These are phyloP conservation scores for Angomonas deanei DNA, from an alignment of 208 protist genomes.

Conservation along the genomic window DNA sequence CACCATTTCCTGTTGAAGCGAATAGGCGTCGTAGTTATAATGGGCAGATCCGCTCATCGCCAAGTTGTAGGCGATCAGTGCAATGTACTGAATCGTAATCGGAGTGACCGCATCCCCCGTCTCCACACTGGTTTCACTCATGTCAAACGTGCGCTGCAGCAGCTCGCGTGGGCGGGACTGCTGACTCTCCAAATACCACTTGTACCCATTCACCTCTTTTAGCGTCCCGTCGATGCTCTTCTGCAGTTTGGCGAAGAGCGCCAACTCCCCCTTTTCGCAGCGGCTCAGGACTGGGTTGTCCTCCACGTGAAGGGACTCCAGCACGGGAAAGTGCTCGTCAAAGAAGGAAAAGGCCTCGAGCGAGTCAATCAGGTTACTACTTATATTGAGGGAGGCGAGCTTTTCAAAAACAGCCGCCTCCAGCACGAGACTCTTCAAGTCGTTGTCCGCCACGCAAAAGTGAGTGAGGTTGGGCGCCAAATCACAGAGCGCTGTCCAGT, in stretches of 20 bases:
- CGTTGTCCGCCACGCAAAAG: constrained; percentile 27
- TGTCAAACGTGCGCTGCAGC: constrained; percentile 12
- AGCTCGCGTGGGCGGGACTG: constrained; percentile 4
- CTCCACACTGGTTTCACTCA: not conserved
- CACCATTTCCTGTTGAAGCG: constrained; percentile 13
- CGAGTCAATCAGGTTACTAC: constrained; percentile 39
- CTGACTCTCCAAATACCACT: constrained; percentile 4
- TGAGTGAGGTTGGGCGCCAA: constrained; percentile 17
- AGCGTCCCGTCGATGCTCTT: constrained; percentile 1
- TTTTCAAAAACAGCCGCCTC: constrained; percentile 12
- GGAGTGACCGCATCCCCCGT: not conserved
- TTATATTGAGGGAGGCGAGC: constrained; percentile 49
- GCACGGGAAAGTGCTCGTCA: constrained; percentile 20
- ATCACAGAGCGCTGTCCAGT: constrained; percentile 27
- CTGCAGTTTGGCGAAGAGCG: constrained; percentile 16
- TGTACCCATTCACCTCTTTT: constrained; percentile 7
- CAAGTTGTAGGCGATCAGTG: constrained; percentile 9
- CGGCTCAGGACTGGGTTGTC: constrained; percentile 62
- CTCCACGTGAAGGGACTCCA: constrained; percentile 42
- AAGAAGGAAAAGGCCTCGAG: constrained; percentile 37
- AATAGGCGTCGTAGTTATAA: constrained; percentile 14
- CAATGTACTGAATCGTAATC: constrained; percentile 10
- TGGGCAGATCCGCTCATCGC: not conserved
- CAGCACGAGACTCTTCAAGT: constrained; percentile 27
- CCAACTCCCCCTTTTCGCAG: constrained; percentile 15